Percentiles rank a stretch among this genome's conserved stretches.
phyloP scores from a whole-genome alignment of 1,284 basidiomycete genomes.

The Vanrija sp. region DNA sequence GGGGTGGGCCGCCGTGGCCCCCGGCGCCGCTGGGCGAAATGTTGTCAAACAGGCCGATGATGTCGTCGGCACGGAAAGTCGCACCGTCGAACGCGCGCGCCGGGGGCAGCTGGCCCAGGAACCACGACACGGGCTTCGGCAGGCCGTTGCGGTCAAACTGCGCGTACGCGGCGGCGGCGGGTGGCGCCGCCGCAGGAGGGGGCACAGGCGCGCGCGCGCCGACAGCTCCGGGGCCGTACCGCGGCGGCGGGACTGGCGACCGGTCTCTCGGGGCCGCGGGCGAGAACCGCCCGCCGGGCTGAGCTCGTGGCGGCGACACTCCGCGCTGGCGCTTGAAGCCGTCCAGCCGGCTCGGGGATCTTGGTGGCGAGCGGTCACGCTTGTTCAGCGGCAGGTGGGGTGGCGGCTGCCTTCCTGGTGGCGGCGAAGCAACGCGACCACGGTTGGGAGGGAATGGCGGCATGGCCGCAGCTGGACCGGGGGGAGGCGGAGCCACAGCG shows the following conservation, averaged over 20 bases:
- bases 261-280: not conserved
- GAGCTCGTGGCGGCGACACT: constrained; percentile 7
- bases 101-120: constrained; percentile 71
- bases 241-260: constrained; percentile 2
- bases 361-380: constrained; percentile 13
- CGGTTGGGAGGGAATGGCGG: constrained; percentile 13
- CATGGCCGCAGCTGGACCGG: not conserved
- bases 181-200: not conserved
- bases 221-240: not conserved
- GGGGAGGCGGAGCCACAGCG: not conserved
- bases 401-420: not conserved
- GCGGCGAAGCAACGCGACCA: not conserved
- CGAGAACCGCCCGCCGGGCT: constrained; percentile 12
- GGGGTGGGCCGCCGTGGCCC: not conserved
- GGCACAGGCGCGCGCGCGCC: not conserved
- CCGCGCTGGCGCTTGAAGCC: constrained; percentile 12
- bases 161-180: constrained; percentile 8
- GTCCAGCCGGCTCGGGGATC: constrained; percentile 4
- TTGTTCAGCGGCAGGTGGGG: constrained; percentile 7
- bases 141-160: constrained; percentile 56
- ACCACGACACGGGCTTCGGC: constrained; percentile 71
- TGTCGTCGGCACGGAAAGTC: constrained; percentile 77
- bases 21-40: constrained; percentile 16
- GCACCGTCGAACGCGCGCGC: constrained; percentile 75
- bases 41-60: constrained; percentile 61